Percentiles rank a stretch among this genome's conserved stretches.
Conservation (phyloP, 1,284 basidiomycete genomes). For the Apiotrichum mycotoxinovorans region DNA sequence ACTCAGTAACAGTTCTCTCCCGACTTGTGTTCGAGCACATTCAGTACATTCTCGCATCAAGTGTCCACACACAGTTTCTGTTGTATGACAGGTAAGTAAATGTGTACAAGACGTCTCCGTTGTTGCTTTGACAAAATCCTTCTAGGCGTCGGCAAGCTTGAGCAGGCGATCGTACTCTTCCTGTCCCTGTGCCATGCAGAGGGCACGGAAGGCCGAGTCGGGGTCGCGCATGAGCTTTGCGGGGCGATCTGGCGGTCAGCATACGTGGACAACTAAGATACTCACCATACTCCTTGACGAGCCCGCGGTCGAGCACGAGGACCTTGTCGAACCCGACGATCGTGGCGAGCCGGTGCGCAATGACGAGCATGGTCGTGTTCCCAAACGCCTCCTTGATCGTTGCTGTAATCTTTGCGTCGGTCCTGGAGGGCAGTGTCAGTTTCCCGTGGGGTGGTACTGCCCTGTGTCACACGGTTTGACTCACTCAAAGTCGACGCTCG, state of each 20-base stretch:
- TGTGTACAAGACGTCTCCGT: too few species aligned
- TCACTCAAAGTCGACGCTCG: constrained; percentile 72
- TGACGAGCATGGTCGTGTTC: constrained; percentile 62
- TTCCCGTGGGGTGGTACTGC: too few species aligned
- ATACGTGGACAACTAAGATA: not conserved
- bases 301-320: constrained; percentile 68
- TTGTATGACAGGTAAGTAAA: too few species aligned
- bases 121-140: too few species aligned
- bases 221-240: constrained; percentile 28
- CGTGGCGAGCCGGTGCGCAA: constrained; percentile 67
- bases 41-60: too few species aligned
- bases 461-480: constrained; percentile 11
- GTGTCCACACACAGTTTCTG: too few species aligned
- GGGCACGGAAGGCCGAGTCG: constrained; percentile 31
- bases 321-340: constrained; percentile 59
- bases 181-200: constrained; percentile 46
- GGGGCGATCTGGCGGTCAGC: constrained; percentile 27
- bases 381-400: constrained; percentile 71
- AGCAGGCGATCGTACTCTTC: constrained; percentile 41
- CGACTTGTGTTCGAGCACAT: too few species aligned
- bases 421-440: constrained; percentile 45
- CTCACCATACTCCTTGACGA: constrained; percentile 48
- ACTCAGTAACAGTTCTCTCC: too few species aligned
- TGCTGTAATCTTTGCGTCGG: constrained; percentile 68
- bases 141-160: not conserved